A percentile compares a stretch with the other conserved stretches of the same genome.
These are phyloP conservation scores for Collariella sp. DNA, from an alignment of 495 filamentous ascomycete species.

Conservation along the genomic window DNA sequence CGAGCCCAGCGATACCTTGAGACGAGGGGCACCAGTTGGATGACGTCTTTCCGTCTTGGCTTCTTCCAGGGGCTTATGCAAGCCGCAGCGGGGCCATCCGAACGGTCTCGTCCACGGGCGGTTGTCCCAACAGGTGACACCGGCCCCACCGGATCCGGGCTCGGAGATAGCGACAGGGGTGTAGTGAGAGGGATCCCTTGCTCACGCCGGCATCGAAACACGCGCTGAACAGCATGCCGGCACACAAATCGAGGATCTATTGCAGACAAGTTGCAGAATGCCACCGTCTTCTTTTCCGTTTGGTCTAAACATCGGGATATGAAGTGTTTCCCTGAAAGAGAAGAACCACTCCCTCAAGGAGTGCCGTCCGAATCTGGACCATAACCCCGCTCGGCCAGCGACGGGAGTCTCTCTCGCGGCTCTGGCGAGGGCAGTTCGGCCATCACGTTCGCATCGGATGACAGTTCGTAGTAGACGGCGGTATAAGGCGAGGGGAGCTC, in stretches of 20 bases:
- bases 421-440: conserved; percentile 18
- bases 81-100: conserved; percentile 3
- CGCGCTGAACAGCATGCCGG: neutral
- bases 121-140: neutral
- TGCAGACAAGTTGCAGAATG: neutral
- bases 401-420: conserved; percentile 8
- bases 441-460: conserved; percentile 6
- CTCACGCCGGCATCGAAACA: neutral
- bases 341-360: neutral
- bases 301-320: neutral
- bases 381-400: conserved; percentile 18
- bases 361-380: conserved; percentile 14
- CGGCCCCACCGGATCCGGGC: neutral
- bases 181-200: too few relatives aligned
- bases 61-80: neutral
- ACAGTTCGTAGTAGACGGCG: conserved; percentile 5
- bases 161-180: neutral
- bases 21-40: neutral
- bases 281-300: neutral
- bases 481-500: conserved; percentile 27
- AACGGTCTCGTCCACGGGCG: neutral
- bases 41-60: conserved; percentile 10
- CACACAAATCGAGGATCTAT: conserved; percentile 6
- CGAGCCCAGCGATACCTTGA: neutral
- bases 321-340: too few relatives aligned